Evolutionary conservation across 345 rosid species (phyloP), one percentile per base, ranked within the genome.

Genomic region (Aegle marmelos): DNA sequence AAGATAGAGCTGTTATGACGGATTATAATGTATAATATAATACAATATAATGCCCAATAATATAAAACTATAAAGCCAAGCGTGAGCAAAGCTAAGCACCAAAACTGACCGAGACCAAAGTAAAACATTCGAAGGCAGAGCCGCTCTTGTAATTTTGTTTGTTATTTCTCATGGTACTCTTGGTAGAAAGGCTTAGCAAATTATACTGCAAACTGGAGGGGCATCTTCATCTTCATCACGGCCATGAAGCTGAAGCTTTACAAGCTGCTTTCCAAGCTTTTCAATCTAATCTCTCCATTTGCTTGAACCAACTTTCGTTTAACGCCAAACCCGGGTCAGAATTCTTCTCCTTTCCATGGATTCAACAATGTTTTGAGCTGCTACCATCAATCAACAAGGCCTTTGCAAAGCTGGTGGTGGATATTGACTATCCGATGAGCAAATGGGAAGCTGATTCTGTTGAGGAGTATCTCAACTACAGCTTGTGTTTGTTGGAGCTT

Each of bases 371-470:
- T 79, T 84, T 92, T 34, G 79, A 82, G 82, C 30, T 89, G 34
- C 66, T 92, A 45, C 84, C 82, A 53, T 6, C 39, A 24, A 74
- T 83, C 79, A 86, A 92, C 85, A 77, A 79, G 66, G 89, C 88
- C 22, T 89, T 92, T 81, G 86, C 86, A 17, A 82, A 88, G 82
- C 81, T 90, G 7, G 85, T 83, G 62, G 81, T 81, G 77, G 87
- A 74, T 21, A 82, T 92, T 31, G 88, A 91, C 73, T 83, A 81
- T 68, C 90, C 84, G 10, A 77, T 78, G 83, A 84, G 79, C 75
- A 82, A 78, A 28, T 91, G 93, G 93, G 85, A 83, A 36, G 75
- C 77, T 17, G 56, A 25, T 21, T 73, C 86, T 10, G 45, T 81
- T 62, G 92, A 88, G 34, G 82, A 81, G 21, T 88, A 89, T 87